These are phyloP conservation scores for Sugiyamaella neomexicana DNA, from an alignment of 1,139 yeast genomes.

Conservation along the genomic window DNA sequence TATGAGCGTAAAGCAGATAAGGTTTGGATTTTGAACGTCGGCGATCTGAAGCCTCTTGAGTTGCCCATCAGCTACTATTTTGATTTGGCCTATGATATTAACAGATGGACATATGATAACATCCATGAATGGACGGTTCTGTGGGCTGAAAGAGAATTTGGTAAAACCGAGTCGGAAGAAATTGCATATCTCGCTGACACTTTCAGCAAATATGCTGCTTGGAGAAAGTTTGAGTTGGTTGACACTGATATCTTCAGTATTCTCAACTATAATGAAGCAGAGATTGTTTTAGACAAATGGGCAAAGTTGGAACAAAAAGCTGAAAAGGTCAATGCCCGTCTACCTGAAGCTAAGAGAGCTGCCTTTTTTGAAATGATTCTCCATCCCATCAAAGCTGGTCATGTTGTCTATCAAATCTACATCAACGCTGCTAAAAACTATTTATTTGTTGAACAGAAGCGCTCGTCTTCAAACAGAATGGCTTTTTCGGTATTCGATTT, in stretches of 20 bases:
- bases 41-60: slow-evolving; percentile 29
- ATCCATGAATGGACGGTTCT: slow-evolving; percentile 22
- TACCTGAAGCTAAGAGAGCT: slow-evolving; percentile 18
- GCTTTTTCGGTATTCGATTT: slow-evolving; percentile 21
- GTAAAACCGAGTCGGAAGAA: slow-evolving; percentile 20
- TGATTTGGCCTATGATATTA: slow-evolving; percentile 28
- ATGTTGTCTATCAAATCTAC: slow-evolving; percentile 23
- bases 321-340: slow-evolving; percentile 14
- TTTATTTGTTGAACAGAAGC: slow-evolving; percentile 24
- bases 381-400: slow-evolving; percentile 27
- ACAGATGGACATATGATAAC: slow-evolving; percentile 22
- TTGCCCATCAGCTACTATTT: slow-evolving; percentile 26
- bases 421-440: slow-evolving; percentile 25
- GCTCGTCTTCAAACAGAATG: slow-evolving; percentile 22
- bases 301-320: slow-evolving; percentile 19
- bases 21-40: slow-evolving; percentile 30
- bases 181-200: slow-evolving; percentile 23
- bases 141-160: slow-evolving; percentile 27
- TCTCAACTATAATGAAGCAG: slow-evolving; percentile 27
- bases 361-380: slow-evolving; percentile 24
- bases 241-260: slow-evolving; percentile 22
- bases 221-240: slow-evolving; percentile 27
- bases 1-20: slow-evolving; percentile 23
- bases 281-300: slow-evolving; percentile 22
- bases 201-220: slow-evolving; percentile 24